Percentiles rank a stretch among this genome's conserved stretches.
Conservation (phyloP, 2,329 filamentous ascomycete genomes). For the Penicillium frequentans region DNA sequence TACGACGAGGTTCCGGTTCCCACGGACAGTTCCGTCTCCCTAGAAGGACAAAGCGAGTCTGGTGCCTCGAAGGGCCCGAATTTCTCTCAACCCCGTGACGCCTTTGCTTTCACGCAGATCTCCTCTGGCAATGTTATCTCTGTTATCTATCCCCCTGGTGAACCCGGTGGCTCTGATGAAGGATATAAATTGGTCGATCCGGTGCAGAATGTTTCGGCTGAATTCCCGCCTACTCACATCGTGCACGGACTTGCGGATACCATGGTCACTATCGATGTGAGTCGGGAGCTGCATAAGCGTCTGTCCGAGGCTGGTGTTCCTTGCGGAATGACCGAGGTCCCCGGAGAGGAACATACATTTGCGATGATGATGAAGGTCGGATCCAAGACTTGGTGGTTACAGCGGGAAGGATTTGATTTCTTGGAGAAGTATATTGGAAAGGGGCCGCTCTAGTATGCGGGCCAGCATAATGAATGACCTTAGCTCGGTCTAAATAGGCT, state of each 20-base stretch:
- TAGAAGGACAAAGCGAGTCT: constrained; percentile 40
- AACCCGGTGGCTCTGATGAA: constrained; percentile 2
- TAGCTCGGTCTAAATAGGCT: background rate
- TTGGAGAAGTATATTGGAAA: constrained; percentile 32
- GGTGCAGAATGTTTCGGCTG: constrained; percentile 27
- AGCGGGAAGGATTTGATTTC: constrained; percentile 45
- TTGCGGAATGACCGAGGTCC: constrained; percentile 40
- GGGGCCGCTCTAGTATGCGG: constrained; percentile 3
- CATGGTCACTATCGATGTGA: constrained; percentile 42
- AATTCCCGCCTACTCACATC: constrained; percentile 44
- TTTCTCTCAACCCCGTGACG: constrained; percentile 39
- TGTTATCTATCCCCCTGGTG: constrained; percentile 28
- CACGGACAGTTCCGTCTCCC: constrained; percentile 40
- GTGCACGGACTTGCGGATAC: constrained; percentile 42
- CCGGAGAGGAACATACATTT: constrained; percentile 47
- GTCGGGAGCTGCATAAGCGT: constrained; percentile 27
- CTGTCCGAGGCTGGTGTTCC: constrained; percentile 32
- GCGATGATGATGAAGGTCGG: constrained; percentile 44
- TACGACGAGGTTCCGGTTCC: constrained; percentile 40
- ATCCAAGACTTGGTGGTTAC: constrained; percentile 33
- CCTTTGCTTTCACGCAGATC: constrained; percentile 46
- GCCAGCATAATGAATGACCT: background rate
- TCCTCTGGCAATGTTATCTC: constrained; percentile 41
- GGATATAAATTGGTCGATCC: constrained; percentile 34
- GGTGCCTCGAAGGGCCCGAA: constrained; percentile 30